Base-by-base conservation (phyloP, 2,329 filamentous ascomycete species). In the Grosmannia serpens region DNA sequence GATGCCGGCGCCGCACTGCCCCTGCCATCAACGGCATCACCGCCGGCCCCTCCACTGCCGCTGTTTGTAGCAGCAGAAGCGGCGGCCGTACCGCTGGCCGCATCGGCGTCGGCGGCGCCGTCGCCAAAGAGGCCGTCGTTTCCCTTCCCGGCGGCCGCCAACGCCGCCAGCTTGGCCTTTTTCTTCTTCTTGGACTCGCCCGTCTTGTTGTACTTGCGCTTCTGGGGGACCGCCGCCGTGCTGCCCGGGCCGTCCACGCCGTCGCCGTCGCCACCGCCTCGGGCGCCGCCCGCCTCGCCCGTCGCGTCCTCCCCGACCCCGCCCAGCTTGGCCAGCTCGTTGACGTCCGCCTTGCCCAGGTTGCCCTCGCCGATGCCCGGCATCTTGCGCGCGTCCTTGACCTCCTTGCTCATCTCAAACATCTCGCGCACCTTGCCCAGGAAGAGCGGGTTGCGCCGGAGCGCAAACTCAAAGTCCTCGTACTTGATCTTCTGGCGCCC, bases 401-500 rank as follows among this genome's bases (percentile, higher is more conserved):
- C 84, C 68, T 91, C 85, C 69, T 86, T 86, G 65, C 95, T 90
- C 78, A 92, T 91, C 72, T 89, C 87, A 64, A 96, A 81, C 68
- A 95, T 83, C 74, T 96, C 91, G 69, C 89, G 85, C 58, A 97
- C 91, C 67, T 92, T 85, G 54, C 94, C 94, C 50, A 97, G 77
- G 70, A 95, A 95, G 60, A 82, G 78, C 10, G 88, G 86, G 67
- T 97, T 95, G 63, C 88, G 84, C 35, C 94, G 83, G 65, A 97
- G 83, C 46, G 91, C 90, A 73, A 95, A 99, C 68, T 95, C 91
- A 75, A 99, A 96, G 73, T 99, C 94, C 68, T 96, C 92, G 67
- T 95, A 89, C 72, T 99, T 99, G 74, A 99, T 91, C 75, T 99
- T 99, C 67, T 95, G 89, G 2, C 94, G 88, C 0, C 91, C 87